Conservation (phyloP, 2,329 filamentous ascomycete species). For the Chaetomiaceae sp. region DNA sequence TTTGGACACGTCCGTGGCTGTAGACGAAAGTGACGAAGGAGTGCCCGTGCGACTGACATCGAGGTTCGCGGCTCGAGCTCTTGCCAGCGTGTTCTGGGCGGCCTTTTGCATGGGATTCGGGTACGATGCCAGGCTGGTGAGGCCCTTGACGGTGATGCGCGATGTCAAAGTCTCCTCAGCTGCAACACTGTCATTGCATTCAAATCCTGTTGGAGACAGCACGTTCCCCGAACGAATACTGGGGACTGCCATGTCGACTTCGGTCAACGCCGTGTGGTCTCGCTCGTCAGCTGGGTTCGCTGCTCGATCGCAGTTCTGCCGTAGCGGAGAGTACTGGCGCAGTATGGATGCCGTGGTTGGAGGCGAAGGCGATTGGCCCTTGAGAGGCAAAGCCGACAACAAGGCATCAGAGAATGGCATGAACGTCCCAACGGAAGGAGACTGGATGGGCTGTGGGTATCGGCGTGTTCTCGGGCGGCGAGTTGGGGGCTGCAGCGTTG, state of each 20-base stretch:
- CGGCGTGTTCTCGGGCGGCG: constrained; percentile 47
- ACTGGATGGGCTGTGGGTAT: constrained; percentile 29
- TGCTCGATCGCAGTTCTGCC: constrained; percentile 52
- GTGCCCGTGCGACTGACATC: constrained; percentile 20
- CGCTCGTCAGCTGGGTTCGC: constrained; percentile 36
- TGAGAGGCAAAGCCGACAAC: constrained; percentile 35
- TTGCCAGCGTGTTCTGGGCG: constrained; percentile 44
- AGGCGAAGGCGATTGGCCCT: constrained; percentile 25
- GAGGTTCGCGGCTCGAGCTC: constrained; percentile 21
- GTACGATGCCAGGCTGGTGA: constrained; percentile 53
- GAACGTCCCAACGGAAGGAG: constrained; percentile 32
- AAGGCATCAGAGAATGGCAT: constrained; percentile 36
- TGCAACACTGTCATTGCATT: constrained; percentile 28
- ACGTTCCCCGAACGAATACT: constrained; percentile 30
- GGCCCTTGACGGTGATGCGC: constrained; percentile 42
- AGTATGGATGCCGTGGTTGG: constrained; percentile 25
- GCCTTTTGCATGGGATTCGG: constrained; percentile 51
- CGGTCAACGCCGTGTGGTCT: not conserved
- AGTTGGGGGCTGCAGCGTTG: constrained; percentile 48
- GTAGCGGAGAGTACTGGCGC: constrained; percentile 47
- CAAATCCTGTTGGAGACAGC: constrained; percentile 23
- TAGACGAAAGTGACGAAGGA: constrained; percentile 15
- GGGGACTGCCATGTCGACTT: constrained; percentile 22
- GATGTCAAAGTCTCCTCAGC: constrained; percentile 30
- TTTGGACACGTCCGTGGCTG: constrained; percentile 13